Base-by-base conservation (phyloP, 2,329 filamentous ascomycete genomes). In the Fusarium sp. region DNA sequence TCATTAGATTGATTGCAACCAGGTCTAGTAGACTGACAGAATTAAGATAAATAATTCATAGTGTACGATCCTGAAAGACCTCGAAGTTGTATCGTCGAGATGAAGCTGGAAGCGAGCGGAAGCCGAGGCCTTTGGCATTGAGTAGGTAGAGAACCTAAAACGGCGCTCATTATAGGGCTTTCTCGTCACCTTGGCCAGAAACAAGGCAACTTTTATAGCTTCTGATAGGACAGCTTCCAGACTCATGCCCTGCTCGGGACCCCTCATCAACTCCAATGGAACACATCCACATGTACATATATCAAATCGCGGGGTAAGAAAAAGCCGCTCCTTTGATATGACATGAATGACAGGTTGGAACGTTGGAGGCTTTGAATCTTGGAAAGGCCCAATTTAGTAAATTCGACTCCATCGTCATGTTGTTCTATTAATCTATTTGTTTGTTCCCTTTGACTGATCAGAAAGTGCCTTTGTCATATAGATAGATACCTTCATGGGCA, bases 141-240 rank as follows among this genome's bases (percentile, higher is more conserved):
- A n/a, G n/a, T n/a, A n/a, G n/a, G n/a, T n/a, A n/a, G 33, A 35
- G 38, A 28, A 47, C 26, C 33, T 42, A 24, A 38, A 44, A 31
- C 35, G 42, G 47, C 64, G 45, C 33, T 45, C 61, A 55, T 28
- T 61, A 24, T 33, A 14, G n/a, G 45, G 45, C 26, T 22, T 57
- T 39, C 55, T 72, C 66, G 57, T 69, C 67, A 71, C 44, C 68
- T 50, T 24, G 24, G 35, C 26, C 60, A 26, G 47, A 63, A 58
- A 75, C 68, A 74, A 71, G 57, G 50, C 47, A 70, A 68, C 58
- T 35, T 61, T 20, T 14, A 42, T 35, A 36, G 42, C 44, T 58
- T 56, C 26, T 73, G 67, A 74, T 76, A 72, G 72, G 74, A 7
- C 56, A 61, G 39, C 24, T 30, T 26, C 28, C n/a, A n/a, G 33